Base-by-base conservation (phyloP, 768 basidiomycete species). In the Russula dissimulans region DNA sequence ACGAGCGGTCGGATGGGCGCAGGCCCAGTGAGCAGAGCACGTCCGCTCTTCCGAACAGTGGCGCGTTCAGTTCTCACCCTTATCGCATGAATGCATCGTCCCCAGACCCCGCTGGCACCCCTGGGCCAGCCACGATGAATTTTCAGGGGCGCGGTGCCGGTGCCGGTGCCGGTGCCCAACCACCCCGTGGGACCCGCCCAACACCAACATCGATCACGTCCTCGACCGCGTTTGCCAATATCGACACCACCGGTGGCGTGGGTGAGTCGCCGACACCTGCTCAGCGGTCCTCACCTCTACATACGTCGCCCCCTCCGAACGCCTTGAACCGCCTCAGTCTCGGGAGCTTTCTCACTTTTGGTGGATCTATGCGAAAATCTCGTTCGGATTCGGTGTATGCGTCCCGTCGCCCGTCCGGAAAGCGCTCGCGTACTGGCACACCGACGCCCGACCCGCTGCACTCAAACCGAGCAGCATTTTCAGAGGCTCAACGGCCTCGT, bases 241-340 rank as follows among this genome's bases (percentile, higher is more conserved):
- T 79, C 5, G 78, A 79, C 65, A 69, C 74, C 39, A 69, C 76
- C 5, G 85, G 83, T 34, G 86, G 83, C 29, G 78, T 89, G 22
- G 87, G 87, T 32, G 84, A 86, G 61, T 80, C 84, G 0, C 89
- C 88, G 4, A 71, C 62, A 63, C 38, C 68, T 62, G 6, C 73
- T 70, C 57, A 68, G 56, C 69, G 62, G 51, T 69, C 49, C 69
- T 71, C 54, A 69, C 70, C 65, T 69, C 72, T 57, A 14, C 17
- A 57, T 26, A 11, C 39, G 22, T 47, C 51, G 12, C 34, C 71
- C 1, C 62, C 69, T 4, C 32, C 61, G 46, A 54, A 18, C 0
- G 44, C 66, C 32, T 61, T 67, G 43, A 78, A 76, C 67, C 76
- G 83, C 8, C 71, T 73, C n/a, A 85, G 84, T 66, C 67, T 85